Conservation (phyloP, 2,329 filamentous ascomycete genomes). For the Fusarium sambucinum region DNA sequence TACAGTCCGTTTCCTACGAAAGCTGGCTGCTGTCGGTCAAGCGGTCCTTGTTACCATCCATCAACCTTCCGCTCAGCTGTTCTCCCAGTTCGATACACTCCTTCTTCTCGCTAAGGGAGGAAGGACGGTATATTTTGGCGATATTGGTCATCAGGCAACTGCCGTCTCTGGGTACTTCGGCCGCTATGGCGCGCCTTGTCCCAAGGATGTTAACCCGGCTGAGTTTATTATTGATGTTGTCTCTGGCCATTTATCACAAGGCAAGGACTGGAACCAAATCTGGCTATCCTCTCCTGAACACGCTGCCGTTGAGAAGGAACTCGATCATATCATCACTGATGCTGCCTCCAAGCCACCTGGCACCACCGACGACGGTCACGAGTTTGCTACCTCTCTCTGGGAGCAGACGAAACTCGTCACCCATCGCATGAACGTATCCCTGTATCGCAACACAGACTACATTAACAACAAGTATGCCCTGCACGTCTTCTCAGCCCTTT, state of each 20-base stretch:
- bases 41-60: constrained; percentile 78
- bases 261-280: constrained; percentile 74
- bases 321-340: constrained; percentile 70
- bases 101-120: constrained; percentile 74
- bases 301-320: constrained; percentile 67
- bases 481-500: constrained; percentile 66
- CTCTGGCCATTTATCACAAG: constrained; percentile 61
- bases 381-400: constrained; percentile 77
- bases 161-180: constrained; percentile 74
- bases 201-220: constrained; percentile 74
- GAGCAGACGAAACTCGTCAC: constrained; percentile 74
- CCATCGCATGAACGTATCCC: constrained; percentile 69
- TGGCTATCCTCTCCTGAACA: constrained; percentile 76
- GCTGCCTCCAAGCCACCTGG: constrained; percentile 61
- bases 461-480: constrained; percentile 72
- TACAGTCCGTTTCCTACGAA: constrained; percentile 73
- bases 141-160: constrained; percentile 68
- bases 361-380: constrained; percentile 65
- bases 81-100: constrained; percentile 74
- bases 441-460: constrained; percentile 77
- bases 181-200: constrained; percentile 72
- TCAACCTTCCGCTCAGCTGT: constrained; percentile 75
- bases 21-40: constrained; percentile 74
- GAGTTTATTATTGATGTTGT: constrained; percentile 79
- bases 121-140: constrained; percentile 75